phyloP scores from a whole-genome alignment of 1,139 yeast genomes.

The Candida tropicalis region DNA sequence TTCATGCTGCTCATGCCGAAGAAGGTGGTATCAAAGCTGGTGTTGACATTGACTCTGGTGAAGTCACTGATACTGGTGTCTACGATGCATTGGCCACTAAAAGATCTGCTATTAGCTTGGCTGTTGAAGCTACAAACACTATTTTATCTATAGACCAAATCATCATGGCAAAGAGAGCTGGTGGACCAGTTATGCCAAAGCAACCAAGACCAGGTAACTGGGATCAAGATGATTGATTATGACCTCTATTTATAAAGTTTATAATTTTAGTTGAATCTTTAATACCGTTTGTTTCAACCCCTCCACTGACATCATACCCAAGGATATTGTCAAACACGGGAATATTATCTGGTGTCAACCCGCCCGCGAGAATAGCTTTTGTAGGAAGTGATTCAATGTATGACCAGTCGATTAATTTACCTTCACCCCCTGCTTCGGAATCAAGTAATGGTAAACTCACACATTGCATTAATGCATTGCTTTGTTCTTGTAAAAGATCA shows the following conservation, averaged over 20 bases:
- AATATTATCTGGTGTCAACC: constrained; percentile 77
- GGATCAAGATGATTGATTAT: constrained; percentile 83
- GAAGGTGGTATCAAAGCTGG: constrained; percentile 35
- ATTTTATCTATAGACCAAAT: constrained; percentile 89
- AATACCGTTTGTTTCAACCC: constrained; percentile 73
- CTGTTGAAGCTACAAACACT: constrained; percentile 94
- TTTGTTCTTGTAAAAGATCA: constrained; percentile 23
- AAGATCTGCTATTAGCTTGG: constrained; percentile 85
- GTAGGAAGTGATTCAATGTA: constrained; percentile 36
- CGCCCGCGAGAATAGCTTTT: constrained; percentile 81
- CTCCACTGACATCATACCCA: constrained; percentile 95
- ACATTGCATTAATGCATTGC: constrained; percentile 23
- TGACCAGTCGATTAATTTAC: constrained; percentile 74
- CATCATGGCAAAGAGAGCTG: constrained; percentile 94
- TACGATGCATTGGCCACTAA: constrained; percentile 82
- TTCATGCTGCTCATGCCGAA: constrained; percentile 80
- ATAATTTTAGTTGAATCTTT: constrained; percentile 69
- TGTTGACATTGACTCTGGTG: constrained; percentile 74
- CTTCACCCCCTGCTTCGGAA: constrained; percentile 92
- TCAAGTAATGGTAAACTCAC: constrained; percentile 69
- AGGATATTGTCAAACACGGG: constrained; percentile 58
- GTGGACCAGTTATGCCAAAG: constrained; percentile 92
- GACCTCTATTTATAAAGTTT: constrained; percentile 55
- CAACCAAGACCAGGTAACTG: constrained; percentile 93
- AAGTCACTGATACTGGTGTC: constrained; percentile 69